Conservation (phyloP, 129 eudicot genomes). For the Lonicera japonica region DNA sequence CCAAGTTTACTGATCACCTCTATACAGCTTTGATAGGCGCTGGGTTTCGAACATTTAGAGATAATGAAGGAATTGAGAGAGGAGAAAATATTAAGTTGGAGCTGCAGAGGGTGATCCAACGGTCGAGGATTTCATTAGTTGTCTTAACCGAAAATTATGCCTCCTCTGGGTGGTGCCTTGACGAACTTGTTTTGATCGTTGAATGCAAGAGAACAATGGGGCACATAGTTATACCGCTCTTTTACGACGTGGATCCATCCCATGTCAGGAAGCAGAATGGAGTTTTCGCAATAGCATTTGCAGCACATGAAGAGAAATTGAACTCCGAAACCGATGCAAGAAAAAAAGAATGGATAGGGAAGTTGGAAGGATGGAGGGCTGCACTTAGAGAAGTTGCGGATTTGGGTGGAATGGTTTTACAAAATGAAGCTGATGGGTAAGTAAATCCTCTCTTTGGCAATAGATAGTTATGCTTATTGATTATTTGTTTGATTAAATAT, state of each 20-base stretch:
- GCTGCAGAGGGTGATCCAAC: conserved; percentile 1
- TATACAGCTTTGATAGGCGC: conserved; percentile 2
- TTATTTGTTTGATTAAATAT: too few relatives aligned
- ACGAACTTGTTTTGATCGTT: conserved; percentile 12
- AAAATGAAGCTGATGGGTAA: not conserved
- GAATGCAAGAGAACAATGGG: not conserved
- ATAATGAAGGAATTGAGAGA: not conserved
- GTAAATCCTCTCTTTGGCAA: not conserved
- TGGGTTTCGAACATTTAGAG: not conserved
- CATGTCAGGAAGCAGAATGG: conserved; percentile 8
- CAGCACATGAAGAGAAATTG: not conserved
- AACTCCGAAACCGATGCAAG: not conserved
- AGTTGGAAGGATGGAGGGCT: conserved; percentile 6
- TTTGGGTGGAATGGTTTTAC: not conserved
- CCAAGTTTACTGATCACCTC: not conserved
- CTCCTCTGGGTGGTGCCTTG: conserved; percentile 16
- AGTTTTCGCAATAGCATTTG: conserved; percentile 4
- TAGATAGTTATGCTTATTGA: not conserved
- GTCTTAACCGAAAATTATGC: conserved; percentile 13
- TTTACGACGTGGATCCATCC: conserved; percentile 14
- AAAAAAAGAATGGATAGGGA: not conserved
- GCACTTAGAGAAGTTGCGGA: conserved; percentile 15
- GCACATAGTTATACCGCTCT: conserved; percentile 14
- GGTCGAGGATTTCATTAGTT: conserved; percentile 1
- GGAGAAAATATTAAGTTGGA: not conserved